These are phyloP conservation scores for Neurospora sp. DNA, from an alignment of 2,329 filamentous ascomycete species.

Conservation along the genomic window DNA sequence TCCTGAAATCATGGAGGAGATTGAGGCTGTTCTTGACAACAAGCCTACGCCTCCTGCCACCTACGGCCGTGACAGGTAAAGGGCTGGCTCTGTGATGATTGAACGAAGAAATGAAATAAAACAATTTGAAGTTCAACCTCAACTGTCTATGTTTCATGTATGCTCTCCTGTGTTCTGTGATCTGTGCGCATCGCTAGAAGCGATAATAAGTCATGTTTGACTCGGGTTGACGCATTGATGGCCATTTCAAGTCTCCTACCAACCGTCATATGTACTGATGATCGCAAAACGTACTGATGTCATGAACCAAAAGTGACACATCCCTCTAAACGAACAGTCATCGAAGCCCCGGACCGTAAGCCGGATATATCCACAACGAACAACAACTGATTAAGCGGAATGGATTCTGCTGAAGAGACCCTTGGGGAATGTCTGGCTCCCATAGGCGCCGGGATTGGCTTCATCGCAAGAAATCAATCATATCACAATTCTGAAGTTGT, in stretches of 20 bases:
- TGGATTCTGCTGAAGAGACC: not conserved
- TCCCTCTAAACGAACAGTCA: not conserved
- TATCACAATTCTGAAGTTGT: not conserved
- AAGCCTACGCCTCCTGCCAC: slow-evolving; percentile 18
- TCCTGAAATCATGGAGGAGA: slow-evolving; percentile 46
- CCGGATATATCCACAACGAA: not conserved
- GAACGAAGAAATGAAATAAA: not conserved
- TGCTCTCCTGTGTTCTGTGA: not conserved
- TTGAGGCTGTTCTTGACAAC: slow-evolving; percentile 33
- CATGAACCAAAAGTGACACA: not conserved
- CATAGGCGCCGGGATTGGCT: not conserved
- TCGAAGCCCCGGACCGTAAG: not conserved
- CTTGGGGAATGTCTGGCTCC: not conserved
- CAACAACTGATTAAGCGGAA: not conserved
- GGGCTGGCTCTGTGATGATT: not conserved
- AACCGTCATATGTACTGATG: not conserved
- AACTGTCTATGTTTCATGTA: not conserved
- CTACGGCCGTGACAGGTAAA: slow-evolving; percentile 17
- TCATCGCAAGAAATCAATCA: too few species aligned
- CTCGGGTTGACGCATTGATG: not conserved
- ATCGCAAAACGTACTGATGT: too few species aligned
- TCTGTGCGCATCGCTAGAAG: not conserved
- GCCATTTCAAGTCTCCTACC: not conserved
- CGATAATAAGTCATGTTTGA: not conserved
- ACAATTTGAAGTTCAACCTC: not conserved